Evolutionary conservation across 2,329 filamentous ascomycete species (phyloP), one percentile per base, ranked within the genome.

Genomic region (Piedraia hortae): DNA sequence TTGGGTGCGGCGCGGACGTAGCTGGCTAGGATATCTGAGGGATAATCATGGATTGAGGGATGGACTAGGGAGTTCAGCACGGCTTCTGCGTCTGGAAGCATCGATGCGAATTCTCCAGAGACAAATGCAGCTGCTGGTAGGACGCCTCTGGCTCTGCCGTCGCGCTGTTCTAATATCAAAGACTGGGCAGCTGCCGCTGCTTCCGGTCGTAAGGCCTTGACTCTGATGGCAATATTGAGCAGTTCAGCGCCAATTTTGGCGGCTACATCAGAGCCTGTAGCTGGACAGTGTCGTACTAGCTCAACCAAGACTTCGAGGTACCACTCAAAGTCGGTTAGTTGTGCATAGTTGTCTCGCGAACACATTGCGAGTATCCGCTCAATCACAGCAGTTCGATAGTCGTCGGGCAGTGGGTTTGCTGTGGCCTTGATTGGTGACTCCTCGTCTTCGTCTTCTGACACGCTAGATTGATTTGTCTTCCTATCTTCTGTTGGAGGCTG

Each of bases 251-350:
- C 85, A 34, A 93, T 78, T 24, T 50, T 59, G 33, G 67, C 61
- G 0, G 70, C 67, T 5, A 75, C 52, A 24, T 51, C 47, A 2
- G 29, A 18, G 10, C 26, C 21, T 1, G 46, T 41, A 51, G 71
- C 10, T 5, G 52, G 68, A 53, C 47, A 74, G 56, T 39, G 49
- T 19, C 69, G 65, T 18, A 91, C 64, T 8, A 97, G 58, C 39
- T 90, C 77, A 4, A 75, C 70, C 14, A 97, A 51, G 13, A 90
- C 63, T 32, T 85, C 74, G 32, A 93, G 71, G 43, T 93, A 93
- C 85, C 85, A 97, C 33, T 91, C 82, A 42, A 97, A 97, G 41
- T 97, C 82, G 23, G 59, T 51, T 21, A 97, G 55, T 37, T 78
- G 75, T 17, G 61, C 59, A 42, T 93, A 97, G 28, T 78, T 90